Evolutionary conservation across 768 basidiomycete species (phyloP).

Genomic region (Tulasnella sp.): DNA sequence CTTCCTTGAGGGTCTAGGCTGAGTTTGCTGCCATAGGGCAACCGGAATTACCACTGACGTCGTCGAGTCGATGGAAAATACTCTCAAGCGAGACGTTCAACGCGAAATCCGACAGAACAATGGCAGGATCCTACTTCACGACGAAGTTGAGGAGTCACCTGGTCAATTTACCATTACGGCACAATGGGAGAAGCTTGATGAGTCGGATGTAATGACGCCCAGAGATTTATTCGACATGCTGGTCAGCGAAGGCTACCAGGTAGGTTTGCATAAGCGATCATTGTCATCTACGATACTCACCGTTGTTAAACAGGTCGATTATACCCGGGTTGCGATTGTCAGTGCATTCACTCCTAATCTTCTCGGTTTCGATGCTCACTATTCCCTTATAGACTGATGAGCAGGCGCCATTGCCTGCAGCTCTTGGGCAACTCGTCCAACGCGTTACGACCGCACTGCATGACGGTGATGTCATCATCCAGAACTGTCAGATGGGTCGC

Average conservation of each 20-base stretch:
- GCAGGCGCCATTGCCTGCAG: constrained; percentile 85
- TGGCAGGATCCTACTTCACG: constrained; percentile 82
- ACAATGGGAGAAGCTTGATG: constrained; percentile 80
- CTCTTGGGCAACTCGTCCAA: constrained; percentile 64
- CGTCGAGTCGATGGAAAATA: constrained; percentile 84
- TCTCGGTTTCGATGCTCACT: constrained; percentile 15
- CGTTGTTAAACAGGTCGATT: constrained; percentile 51
- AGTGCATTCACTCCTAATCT: constrained; percentile 26
- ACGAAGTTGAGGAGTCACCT: constrained; percentile 88
- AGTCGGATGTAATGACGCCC: constrained; percentile 78
- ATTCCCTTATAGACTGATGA: constrained; percentile 68
- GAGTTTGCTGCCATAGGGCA: constrained; percentile 38
- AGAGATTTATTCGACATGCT: constrained; percentile 69
- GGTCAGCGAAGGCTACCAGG: constrained; percentile 63
- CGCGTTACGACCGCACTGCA: constrained; percentile 44
- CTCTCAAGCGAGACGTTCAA: constrained; percentile 77
- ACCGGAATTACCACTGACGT: constrained; percentile 85
- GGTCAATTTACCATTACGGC: constrained; percentile 86
- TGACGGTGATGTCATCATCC: constrained; percentile 61
- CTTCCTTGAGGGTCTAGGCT: not conserved
- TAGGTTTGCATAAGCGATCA: constrained; percentile 23
- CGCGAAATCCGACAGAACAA: constrained; percentile 52
- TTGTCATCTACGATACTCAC: constrained; percentile 4
- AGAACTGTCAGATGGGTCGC: constrained; percentile 91
- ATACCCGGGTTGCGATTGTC: constrained; percentile 82